Conservation (phyloP, 768 basidiomycete genomes). For the Xanthoconium stramineum region DNA sequence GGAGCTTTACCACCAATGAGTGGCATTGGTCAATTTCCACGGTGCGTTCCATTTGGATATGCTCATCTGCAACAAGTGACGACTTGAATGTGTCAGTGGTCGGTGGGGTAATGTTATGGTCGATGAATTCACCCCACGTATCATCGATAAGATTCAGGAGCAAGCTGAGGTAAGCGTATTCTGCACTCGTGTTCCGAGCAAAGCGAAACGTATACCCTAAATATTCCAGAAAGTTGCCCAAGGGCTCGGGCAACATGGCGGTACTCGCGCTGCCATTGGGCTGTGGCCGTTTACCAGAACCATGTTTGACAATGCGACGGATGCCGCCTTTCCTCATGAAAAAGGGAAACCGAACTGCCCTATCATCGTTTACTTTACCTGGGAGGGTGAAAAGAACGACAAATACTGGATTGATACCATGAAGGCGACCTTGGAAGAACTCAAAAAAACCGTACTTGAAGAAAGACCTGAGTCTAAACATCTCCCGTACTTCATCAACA, state of each 20-base stretch:
- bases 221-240: constrained; percentile 5
- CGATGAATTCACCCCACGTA: constrained; percentile 9
- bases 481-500: constrained; percentile 13
- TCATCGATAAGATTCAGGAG: constrained; percentile 5
- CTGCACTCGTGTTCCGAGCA: too few species aligned
- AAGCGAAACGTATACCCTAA: not conserved
- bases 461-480: not conserved
- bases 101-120: constrained; percentile 19
- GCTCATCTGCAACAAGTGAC: not conserved
- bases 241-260: not conserved
- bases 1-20: not conserved
- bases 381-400: constrained; percentile 11
- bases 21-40: constrained; percentile 6
- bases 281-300: constrained; percentile 15
- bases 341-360: constrained; percentile 11
- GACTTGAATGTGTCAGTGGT: constrained; percentile 1
- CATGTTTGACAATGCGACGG: constrained; percentile 16
- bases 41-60: not conserved
- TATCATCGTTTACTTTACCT: constrained; percentile 10
- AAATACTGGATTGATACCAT: constrained; percentile 7
- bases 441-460: constrained; percentile 1
- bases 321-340: constrained; percentile 13
- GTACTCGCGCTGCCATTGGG: constrained; percentile 3
- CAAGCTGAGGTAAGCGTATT: constrained; percentile 1
- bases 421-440: not conserved